Evolutionary conservation across 768 basidiomycete species (phyloP), one percentile per base, ranked within the genome.

Genomic region (Hypholoma sublateritium): DNA sequence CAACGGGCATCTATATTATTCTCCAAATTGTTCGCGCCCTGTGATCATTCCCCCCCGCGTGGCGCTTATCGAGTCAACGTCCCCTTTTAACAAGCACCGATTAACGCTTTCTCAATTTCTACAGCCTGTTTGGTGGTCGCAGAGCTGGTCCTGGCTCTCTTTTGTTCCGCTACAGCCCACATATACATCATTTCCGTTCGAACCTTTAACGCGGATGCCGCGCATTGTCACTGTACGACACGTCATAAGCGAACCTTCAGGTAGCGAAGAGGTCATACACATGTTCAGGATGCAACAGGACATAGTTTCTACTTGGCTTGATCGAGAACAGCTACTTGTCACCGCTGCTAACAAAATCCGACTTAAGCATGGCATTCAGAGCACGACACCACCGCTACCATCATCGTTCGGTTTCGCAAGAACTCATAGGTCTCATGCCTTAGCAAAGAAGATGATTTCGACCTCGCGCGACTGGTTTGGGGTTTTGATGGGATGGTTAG

Each of bases 141-240:
- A 42, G 7, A 34, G 16, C 22, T 55, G 39, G n/a, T 56, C 52
- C 2, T 61, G 60, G 56, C 25, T 54, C 46, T 43, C 39, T 16
- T 61, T 61, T 48, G 55, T 61, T 21, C 60, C 60, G 1, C 37
- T 61, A 14, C 12, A 56, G 3, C 56, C 56, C 2, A 43, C 56
- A 3, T 61, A 25, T 16, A 35, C 42, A 6, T 53, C 51, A 12
- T 28, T 22, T 41, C 56, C 56, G 13, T 61, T 58, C 36, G 59
- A 53, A 13, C 43, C 48, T 3, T 41, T 57, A 8, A 24, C 2
- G 9, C 42, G 51, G 51, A 52, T 43, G 37, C 51, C 51, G 4
- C 21, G 17, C 4, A 52, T 52, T 13, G 22, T 41, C 16, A 5
- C 13, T 1, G 16, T 16, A 36, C 3, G 8, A 17, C 7, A 13